Conservation (phyloP, 2,329 filamentous ascomycete species). For the Tolypocladium tropicale region DNA sequence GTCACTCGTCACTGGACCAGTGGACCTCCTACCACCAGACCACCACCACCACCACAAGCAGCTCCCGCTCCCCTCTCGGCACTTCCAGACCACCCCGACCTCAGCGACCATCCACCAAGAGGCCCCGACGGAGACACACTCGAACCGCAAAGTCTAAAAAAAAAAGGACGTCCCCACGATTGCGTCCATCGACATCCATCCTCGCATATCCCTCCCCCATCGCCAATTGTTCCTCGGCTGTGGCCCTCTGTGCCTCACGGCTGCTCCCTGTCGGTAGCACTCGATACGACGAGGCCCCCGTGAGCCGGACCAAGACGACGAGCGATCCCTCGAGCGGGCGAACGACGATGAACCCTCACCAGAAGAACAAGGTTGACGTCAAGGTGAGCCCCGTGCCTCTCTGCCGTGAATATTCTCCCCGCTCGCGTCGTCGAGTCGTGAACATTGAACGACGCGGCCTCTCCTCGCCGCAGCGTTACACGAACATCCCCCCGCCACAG, state of each 20-base stretch:
- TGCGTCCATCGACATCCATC: neutral
- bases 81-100: neutral
- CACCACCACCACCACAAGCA: neutral
- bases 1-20: neutral
- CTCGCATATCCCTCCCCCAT: neutral
- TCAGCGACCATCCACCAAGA: neutral
- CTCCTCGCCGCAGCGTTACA: neutral
- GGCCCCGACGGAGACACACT: neutral
- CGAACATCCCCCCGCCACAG: neutral
- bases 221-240: neutral
- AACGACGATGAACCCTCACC: slow-evolving; percentile 76
- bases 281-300: neutral
- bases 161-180: neutral
- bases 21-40: too few species aligned
- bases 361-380: slow-evolving; percentile 98
- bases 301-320: neutral
- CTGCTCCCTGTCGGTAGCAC: neutral
- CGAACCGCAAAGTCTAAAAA: neutral
- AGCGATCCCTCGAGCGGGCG: neutral
- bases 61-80: neutral
- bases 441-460: neutral
- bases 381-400: slow-evolving; percentile 52
- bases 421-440: neutral
- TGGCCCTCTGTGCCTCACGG: neutral
- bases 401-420: neutral